Base-by-base conservation (phyloP, 2,329 filamentous ascomycete species). In the Ophiostoma perfectum region DNA sequence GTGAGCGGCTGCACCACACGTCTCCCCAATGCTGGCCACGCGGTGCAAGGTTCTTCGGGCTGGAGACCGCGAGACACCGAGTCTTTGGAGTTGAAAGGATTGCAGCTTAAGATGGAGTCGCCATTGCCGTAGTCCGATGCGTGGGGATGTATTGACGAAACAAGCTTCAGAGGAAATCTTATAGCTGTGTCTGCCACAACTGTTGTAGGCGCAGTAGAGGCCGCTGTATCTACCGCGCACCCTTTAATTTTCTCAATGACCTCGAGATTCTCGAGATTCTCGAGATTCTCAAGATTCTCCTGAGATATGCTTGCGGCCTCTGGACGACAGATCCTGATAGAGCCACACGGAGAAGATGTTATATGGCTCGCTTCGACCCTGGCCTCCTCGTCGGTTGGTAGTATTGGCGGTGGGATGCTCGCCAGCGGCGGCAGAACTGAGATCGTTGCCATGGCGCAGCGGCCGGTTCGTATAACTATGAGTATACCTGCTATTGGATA, bases 311-410 rank as follows among this genome's bases (percentile, higher is more conserved):
- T 9, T 39, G 4, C 42, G 12, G 2, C 39, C 14, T 16, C 6
- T 9, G 67, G 64, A n/a, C 62, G 67, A 27, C 36, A 62, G 55
- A 69, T 70, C 8, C 42, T 64, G 8, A 69, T n/a, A 5, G 71
- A 71, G 38, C 58, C 60, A 36, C 44, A 64, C 2, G 66, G 38
- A 12, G 68, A 69, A 3, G 66, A 58, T 14, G 11, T 16, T 47
- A 5, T 5, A 14, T 36, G 41, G 7, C 42, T 45, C 14, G 16
- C 63, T 3, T 27, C 39, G 42, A 9, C 41, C 27, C 27, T 27
- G 39, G 63, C 9, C 16, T 39, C 38, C 11, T 18, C 39, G 39
- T 11, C 39, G 14, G 9, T 27, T 12, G 60, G 16, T 12, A 39
- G 60, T 4, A 42, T 63, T 16, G 39, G 60, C 4, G 18, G 39